Evolutionary conservation across 805 yeast species (phyloP).

Genomic region (Cyberlindnera japonica): DNA sequence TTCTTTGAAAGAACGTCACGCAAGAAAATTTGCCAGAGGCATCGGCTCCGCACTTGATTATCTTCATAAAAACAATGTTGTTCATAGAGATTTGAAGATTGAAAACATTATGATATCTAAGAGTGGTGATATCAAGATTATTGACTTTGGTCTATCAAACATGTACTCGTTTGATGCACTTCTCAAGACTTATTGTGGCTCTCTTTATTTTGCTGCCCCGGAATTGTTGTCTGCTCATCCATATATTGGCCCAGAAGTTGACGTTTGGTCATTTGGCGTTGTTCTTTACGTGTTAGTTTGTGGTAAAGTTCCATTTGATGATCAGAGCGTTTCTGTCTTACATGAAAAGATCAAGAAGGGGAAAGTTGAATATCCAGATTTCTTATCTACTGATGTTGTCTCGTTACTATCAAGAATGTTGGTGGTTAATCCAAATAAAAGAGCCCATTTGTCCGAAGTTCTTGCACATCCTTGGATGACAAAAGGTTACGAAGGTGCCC

Average conservation of each 20-base stretch:
- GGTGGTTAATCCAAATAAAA: slow-evolving; percentile 79
- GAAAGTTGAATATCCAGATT: slow-evolving; percentile 83
- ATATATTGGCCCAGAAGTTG: slow-evolving; percentile 95
- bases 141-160: slow-evolving; percentile 94
- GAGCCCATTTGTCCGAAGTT: slow-evolving; percentile 79
- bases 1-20: slow-evolving; percentile 86
- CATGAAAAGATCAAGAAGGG: slow-evolving; percentile 95
- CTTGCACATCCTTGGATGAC: slow-evolving; percentile 93
- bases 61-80: slow-evolving; percentile 90
- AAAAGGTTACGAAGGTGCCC: slow-evolving; percentile 75
- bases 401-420: slow-evolving; percentile 83
- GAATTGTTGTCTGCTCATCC: slow-evolving; percentile 91
- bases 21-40: slow-evolving; percentile 91
- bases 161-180: slow-evolving; percentile 67
- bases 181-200: slow-evolving; percentile 94
- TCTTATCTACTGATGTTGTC: slow-evolving; percentile 74
- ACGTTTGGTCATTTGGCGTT: slow-evolving; percentile 97
- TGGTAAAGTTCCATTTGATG: slow-evolving; percentile 98
- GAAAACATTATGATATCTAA: slow-evolving; percentile 94
- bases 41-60: slow-evolving; percentile 92
- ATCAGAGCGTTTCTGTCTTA: slow-evolving; percentile 83
- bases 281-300: slow-evolving; percentile 92
- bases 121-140: slow-evolving; percentile 90
- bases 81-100: slow-evolving; percentile 93
- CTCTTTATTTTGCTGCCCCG: slow-evolving; percentile 97